Conservation (phyloP, 1,139 yeast genomes). For the Arxiozyma bovina region DNA sequence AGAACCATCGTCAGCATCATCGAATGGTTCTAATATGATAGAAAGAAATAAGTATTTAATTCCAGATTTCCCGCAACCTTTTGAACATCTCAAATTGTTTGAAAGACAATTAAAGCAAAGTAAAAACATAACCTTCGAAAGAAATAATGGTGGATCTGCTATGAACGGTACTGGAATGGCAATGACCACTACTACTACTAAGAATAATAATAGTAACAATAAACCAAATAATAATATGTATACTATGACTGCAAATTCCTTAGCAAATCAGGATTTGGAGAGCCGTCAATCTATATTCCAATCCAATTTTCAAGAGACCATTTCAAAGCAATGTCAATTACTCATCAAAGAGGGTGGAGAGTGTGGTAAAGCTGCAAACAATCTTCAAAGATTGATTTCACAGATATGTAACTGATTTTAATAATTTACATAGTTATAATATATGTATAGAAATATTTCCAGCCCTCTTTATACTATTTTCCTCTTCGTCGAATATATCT, state of each 20-base stretch:
- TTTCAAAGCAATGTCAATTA: constrained; percentile 44
- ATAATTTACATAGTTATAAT: no score
- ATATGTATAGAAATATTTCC: no score
- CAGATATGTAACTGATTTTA: not conserved
- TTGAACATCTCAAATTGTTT: constrained; percentile 48
- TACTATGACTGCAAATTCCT: constrained; percentile 6
- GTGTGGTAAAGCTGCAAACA: constrained; percentile 51
- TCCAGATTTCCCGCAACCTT: constrained; percentile 53
- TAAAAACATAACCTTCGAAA: not conserved
- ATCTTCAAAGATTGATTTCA: constrained; percentile 19
- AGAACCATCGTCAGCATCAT: not conserved
- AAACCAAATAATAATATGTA: no score
- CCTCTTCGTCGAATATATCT: no score
- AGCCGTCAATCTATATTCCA: constrained; percentile 51
- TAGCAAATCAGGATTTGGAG: constrained; percentile 33
- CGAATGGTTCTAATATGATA: constrained; percentile 3
- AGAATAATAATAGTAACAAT: no score
- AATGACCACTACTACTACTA: not conserved
- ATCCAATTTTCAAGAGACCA: constrained; percentile 44
- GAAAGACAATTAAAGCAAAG: constrained; percentile 31
- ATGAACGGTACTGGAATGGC: not conserved
- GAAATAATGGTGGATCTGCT: not conserved
- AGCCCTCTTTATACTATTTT: no score
- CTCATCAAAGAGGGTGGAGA: constrained; percentile 69
- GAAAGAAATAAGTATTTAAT: constrained; percentile 36